Evolutionary conservation across 257 asterid genomes (phyloP).

Genomic region (Rauvolfia tetraphylla): DNA sequence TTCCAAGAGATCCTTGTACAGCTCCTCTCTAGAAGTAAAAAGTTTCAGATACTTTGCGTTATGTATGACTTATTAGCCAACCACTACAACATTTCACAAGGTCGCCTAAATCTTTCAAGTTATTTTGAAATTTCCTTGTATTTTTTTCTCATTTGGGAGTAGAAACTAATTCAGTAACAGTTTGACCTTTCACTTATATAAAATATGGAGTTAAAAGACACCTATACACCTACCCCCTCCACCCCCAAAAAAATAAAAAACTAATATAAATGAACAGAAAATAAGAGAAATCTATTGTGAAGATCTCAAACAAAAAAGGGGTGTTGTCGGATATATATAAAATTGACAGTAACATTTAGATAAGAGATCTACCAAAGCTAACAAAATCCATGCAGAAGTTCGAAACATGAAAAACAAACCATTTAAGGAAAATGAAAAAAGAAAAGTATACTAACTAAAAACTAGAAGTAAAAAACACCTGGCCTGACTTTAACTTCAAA

Average conservation of each 20-base stretch:
- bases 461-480: conserved; percentile 91
- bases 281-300: too few species aligned
- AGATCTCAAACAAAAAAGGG: too few species aligned
- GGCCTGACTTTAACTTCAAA: conserved; percentile 77
- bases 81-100: background rate
- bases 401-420: background rate
- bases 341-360: too few species aligned
- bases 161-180: too few species aligned
- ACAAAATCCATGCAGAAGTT: too few species aligned
- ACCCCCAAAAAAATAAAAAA: too few species aligned
- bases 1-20: background rate
- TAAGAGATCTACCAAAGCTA: too few species aligned
- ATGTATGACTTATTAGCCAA: background rate
- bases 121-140: too few species aligned
- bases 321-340: too few species aligned
- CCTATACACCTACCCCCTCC: too few species aligned
- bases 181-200: too few species aligned
- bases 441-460: background rate
- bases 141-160: background rate
- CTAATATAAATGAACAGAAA: too few species aligned
- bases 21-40: background rate
- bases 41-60: background rate
- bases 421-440: background rate
- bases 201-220: background rate
- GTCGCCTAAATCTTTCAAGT: background rate